Conservation (phyloP, 2,329 filamentous ascomycete species). For the Aspergillus amoenus region DNA sequence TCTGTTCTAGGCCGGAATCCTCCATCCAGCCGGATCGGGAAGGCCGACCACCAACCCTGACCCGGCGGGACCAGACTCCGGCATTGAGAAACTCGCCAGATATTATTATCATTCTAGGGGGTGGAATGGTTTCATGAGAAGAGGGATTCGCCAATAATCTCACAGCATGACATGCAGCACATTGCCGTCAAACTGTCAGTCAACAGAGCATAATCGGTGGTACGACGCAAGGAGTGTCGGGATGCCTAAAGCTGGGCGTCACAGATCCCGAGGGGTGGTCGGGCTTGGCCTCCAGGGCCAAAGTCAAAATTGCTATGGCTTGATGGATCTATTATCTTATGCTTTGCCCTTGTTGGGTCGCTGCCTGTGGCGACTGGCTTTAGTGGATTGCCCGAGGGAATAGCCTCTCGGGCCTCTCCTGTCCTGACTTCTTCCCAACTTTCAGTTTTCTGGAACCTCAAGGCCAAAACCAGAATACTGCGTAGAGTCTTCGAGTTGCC, state of each 20-base stretch:
- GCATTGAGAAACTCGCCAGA: neutral
- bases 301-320: neutral
- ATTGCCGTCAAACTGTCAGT: constrained; percentile 14
- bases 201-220: constrained; percentile 18
- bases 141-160: neutral
- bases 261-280: constrained; percentile 18
- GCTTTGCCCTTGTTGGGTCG: neutral
- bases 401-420: neutral
- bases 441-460: too few relatives aligned
- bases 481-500: too few relatives aligned
- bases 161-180: neutral
- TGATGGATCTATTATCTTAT: neutral
- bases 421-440: neutral
- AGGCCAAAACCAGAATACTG: neutral
- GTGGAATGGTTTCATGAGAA: neutral
- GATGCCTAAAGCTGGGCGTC: constrained; percentile 17
- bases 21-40: constrained; percentile 29
- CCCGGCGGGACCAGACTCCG: constrained; percentile 9
- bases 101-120: neutral
- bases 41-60: neutral
- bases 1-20: constrained; percentile 21
- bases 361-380: neutral
- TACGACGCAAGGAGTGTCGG: constrained; percentile 27
- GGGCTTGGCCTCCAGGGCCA: constrained; percentile 3
- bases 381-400: neutral